Evolutionary conservation across 192 early-diverging fungal species (phyloP).

Genomic region (Coemansia sp.): DNA sequence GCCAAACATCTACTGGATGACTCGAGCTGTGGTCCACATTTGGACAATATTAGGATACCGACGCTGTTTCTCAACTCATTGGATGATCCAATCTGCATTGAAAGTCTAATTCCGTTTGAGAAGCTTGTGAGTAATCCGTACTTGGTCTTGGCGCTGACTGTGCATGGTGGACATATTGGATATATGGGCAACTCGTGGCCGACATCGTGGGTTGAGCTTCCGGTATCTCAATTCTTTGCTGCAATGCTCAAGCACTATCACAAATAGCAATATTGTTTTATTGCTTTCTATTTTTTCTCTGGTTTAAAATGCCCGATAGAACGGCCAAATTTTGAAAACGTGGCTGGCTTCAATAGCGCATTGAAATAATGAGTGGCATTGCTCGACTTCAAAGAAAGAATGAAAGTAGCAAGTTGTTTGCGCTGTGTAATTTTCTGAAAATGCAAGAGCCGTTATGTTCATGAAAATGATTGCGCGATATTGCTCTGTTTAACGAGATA

Average conservation of each 20-base stretch:
- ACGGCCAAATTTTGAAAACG: neutral
- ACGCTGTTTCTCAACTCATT: constrained; percentile 79
- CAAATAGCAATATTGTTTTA: neutral
- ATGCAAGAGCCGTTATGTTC: neutral
- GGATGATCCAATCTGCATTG: constrained; percentile 84
- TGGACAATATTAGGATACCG: constrained; percentile 72
- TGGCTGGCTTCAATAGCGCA: neutral
- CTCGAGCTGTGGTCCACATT: constrained; percentile 59
- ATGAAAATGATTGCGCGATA: neutral
- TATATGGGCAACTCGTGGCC: constrained; percentile 56
- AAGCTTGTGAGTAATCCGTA: constrained; percentile 77
- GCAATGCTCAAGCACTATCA: constrained; percentile 35
- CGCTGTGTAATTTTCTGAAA: neutral
- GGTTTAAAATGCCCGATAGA: neutral
- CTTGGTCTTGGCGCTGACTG: constrained; percentile 76
- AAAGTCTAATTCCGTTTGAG: constrained; percentile 68
- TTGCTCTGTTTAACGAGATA: neutral
- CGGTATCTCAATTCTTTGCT: constrained; percentile 49
- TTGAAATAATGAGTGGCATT: neutral
- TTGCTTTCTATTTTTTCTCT: neutral
- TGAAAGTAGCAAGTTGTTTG: neutral
- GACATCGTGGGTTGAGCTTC: constrained; percentile 50
- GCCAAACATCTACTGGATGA: constrained; percentile 80
- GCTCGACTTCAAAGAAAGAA: neutral
- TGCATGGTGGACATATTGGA: constrained; percentile 87